These are phyloP conservation scores for Boletus fagicola DNA, from an alignment of 768 basidiomycete species.

Conservation along the genomic window DNA sequence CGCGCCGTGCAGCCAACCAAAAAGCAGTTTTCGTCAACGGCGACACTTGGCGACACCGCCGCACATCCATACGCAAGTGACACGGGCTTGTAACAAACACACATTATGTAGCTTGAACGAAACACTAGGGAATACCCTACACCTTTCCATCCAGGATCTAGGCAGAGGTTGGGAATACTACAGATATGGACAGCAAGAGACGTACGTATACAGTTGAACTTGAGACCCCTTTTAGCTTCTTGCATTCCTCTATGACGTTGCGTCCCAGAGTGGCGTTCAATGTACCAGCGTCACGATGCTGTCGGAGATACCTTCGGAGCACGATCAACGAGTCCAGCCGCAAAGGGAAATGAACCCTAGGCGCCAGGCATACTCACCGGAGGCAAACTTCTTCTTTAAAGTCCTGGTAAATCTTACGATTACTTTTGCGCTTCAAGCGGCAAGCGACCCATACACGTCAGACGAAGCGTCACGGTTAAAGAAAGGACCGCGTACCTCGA, in stretches of 20 bases:
- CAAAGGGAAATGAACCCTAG: neutral
- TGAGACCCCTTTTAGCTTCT: conserved; percentile 53
- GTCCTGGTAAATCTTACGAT: conserved; percentile 73
- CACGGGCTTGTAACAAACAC: neutral
- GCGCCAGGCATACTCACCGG: conserved; percentile 38
- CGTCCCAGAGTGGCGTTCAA: conserved; percentile 50
- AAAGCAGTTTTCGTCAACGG: too few relatives aligned
- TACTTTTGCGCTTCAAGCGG: conserved; percentile 58
- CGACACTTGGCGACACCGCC: too few relatives aligned
- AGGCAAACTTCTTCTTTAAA: conserved; percentile 78
- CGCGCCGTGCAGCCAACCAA: neutral
- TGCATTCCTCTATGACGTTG: conserved; percentile 63
- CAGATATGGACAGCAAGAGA: neutral
- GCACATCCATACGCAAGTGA: neutral
- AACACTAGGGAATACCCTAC: conserved; percentile 4
- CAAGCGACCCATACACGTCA: neutral
- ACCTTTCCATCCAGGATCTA: conserved; percentile 26
- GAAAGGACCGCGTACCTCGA: conserved; percentile 50
- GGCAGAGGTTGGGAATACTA: neutral
- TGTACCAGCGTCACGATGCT: conserved; percentile 49
- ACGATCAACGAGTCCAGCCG: neutral
- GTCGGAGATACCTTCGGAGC: conserved; percentile 56
- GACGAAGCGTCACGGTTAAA: neutral
- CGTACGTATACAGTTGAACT: conserved; percentile 31
- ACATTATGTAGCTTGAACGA: neutral